Evolutionary conservation across 768 basidiomycete species (phyloP).

Genomic region (Xanthoconium stramineum): DNA sequence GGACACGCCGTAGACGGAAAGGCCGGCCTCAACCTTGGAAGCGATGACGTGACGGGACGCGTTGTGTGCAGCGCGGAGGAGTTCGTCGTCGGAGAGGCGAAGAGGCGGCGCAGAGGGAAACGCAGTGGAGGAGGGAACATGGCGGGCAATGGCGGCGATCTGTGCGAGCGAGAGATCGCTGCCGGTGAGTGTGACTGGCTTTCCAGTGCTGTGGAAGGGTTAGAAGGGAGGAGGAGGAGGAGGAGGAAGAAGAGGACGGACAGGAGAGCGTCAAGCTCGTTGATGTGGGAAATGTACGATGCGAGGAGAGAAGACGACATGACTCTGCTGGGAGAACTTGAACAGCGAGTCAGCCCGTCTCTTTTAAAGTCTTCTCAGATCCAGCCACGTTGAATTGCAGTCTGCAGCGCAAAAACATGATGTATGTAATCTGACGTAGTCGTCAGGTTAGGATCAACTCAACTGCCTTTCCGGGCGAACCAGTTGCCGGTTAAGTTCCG

Average conservation of each 20-base stretch:
- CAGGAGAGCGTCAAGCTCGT: slow-evolving; percentile 66
- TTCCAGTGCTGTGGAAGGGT: slow-evolving; percentile 49
- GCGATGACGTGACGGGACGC: slow-evolving; percentile 62
- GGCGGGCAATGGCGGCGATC: slow-evolving; percentile 72
- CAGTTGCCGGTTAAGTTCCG: not conserved
- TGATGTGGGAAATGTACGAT: slow-evolving; percentile 55
- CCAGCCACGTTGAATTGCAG: slow-evolving; percentile 15
- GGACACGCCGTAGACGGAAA: slow-evolving; percentile 81
- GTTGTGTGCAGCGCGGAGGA: slow-evolving; percentile 50
- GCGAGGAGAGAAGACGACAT: slow-evolving; percentile 40
- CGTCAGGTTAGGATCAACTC: slow-evolving; percentile 6
- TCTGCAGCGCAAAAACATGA: slow-evolving; percentile 3
- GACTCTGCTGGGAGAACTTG: not conserved
- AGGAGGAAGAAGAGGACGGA: slow-evolving; percentile 30
- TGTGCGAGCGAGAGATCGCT: slow-evolving; percentile 70
- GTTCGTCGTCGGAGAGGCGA: slow-evolving; percentile 18
- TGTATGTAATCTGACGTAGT: slow-evolving; percentile 14
- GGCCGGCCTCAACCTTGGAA: slow-evolving; percentile 61
- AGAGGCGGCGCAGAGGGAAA: slow-evolving; percentile 29
- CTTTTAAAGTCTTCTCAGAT: slow-evolving; percentile 16
- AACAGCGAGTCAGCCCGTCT: not conserved
- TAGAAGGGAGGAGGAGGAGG: not conserved
- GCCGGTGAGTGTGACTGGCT: slow-evolving; percentile 63
- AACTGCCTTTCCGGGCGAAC: not conserved
- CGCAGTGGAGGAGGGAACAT: slow-evolving; percentile 39